Percentiles rank a stretch among this genome's conserved stretches.
These are phyloP conservation scores for Lactarius sanguifluus DNA, from an alignment of 768 basidiomycete species.

Conservation along the genomic window DNA sequence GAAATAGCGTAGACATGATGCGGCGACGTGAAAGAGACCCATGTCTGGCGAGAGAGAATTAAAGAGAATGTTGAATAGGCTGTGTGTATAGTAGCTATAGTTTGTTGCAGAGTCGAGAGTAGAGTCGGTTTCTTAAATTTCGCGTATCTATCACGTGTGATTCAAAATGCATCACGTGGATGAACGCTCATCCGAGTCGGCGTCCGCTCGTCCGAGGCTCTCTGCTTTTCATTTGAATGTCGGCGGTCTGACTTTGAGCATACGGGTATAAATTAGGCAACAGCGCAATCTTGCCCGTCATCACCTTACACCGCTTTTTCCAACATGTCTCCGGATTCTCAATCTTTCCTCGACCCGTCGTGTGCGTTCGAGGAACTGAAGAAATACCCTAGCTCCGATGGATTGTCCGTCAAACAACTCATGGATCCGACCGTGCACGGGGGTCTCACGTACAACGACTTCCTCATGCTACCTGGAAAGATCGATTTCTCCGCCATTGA, in stretches of 20 bases:
- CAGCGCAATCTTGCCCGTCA: slow-evolving; percentile 23
- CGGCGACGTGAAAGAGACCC: slow-evolving; percentile 24
- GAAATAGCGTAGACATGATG: slow-evolving; percentile 25
- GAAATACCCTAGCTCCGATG: slow-evolving; percentile 71
- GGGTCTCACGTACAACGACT: slow-evolving; percentile 97
- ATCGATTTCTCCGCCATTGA: slow-evolving; percentile 87
- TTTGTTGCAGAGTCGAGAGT: background rate
- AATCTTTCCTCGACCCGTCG: slow-evolving; percentile 35
- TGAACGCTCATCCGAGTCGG: background rate
- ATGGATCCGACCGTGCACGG: slow-evolving; percentile 86
- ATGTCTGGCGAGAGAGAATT: slow-evolving; percentile 10
- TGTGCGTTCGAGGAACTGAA: slow-evolving; percentile 75
- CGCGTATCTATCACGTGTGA: slow-evolving; percentile 12
- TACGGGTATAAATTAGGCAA: slow-evolving; percentile 6
- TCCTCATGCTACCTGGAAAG: slow-evolving; percentile 90
- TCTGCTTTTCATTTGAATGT: background rate
- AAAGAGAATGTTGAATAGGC: slow-evolving; percentile 18
- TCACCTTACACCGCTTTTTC: background rate
- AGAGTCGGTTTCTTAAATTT: slow-evolving; percentile 3
- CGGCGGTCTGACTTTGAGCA: background rate
- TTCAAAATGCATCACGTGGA: background rate
- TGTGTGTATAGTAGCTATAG: slow-evolving; percentile 14
- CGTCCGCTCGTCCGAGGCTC: too few relatives aligned
- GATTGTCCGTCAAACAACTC: slow-evolving; percentile 79
- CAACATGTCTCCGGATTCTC: background rate